Conservation (phyloP, 257 asterid genomes). For the Lantana camara region DNA sequence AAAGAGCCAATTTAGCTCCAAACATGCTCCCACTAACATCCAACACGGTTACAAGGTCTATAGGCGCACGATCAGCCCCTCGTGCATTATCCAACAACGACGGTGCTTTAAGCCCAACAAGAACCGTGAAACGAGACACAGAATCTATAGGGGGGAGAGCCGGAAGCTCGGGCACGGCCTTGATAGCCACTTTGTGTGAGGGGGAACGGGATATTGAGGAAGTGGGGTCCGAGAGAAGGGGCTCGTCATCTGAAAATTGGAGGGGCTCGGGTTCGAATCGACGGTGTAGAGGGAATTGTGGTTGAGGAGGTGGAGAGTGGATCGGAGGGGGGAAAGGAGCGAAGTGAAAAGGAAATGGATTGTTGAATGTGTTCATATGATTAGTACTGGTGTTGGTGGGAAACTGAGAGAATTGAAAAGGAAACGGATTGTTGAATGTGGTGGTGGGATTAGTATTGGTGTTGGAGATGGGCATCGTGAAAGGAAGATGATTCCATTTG, state of each 20-base stretch:
- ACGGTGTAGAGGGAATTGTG: neutral
- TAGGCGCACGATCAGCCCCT: constrained; percentile 32
- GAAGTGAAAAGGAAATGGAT: too few species aligned
- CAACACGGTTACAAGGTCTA: constrained; percentile 44
- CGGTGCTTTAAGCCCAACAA: constrained; percentile 32
- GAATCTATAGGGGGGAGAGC: constrained; percentile 31
- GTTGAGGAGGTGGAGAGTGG: neutral
- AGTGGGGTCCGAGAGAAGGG: too few species aligned
- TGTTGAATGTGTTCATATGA: too few species aligned
- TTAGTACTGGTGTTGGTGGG: too few species aligned
- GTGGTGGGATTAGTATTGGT: neutral
- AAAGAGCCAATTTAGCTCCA: constrained; percentile 32
- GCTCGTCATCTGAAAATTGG: constrained; percentile 35
- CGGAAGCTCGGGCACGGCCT: constrained; percentile 29
- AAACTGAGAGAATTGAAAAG: neutral
- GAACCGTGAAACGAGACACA: too few species aligned
- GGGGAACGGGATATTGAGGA: neutral
- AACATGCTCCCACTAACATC: constrained; percentile 42
- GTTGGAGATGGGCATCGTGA: neutral
- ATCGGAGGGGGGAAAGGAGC: neutral
- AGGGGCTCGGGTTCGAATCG: constrained; percentile 18
- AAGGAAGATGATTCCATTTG: constrained; percentile 28
- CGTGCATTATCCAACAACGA: constrained; percentile 20
- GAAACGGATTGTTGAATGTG: neutral
- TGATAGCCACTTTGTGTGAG: constrained; percentile 20